A percentile compares a stretch with the other conserved stretches of the same genome.
These are phyloP conservation scores for Suhomyces vadensis DNA, from an alignment of 805 yeast genomes.

Conservation along the genomic window DNA sequence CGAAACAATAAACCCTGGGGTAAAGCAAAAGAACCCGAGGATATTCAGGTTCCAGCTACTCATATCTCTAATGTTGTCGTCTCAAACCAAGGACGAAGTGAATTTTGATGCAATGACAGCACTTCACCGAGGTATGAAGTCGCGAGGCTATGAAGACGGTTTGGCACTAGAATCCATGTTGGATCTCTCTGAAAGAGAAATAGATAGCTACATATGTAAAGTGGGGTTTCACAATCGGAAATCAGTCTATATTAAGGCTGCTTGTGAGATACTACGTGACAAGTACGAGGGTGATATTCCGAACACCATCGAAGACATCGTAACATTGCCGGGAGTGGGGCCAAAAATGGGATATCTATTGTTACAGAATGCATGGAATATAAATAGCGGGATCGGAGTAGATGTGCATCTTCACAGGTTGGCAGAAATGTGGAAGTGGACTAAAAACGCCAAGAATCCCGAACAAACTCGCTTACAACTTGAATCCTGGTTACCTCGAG, in stretches of 20 bases:
- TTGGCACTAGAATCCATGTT: constrained; percentile 56
- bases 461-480: constrained; percentile 70
- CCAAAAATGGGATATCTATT: constrained; percentile 91
- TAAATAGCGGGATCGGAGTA: constrained; percentile 84
- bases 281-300: constrained; percentile 72
- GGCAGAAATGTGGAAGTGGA: constrained; percentile 83
- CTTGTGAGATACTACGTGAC: constrained; percentile 54
- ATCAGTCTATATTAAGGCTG: constrained; percentile 64
- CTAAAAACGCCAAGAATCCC: constrained; percentile 56
- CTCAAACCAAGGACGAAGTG: constrained; percentile 90
- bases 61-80: constrained; percentile 79
- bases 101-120: constrained; percentile 70
- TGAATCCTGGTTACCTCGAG: constrained; percentile 71
- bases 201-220: constrained; percentile 67
- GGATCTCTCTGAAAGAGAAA: constrained; percentile 50
- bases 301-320: constrained; percentile 60
- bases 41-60: constrained; percentile 69
- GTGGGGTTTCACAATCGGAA: constrained; percentile 89
- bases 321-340: constrained; percentile 85
- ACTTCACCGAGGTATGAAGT: constrained; percentile 50
- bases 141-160: constrained; percentile 48
- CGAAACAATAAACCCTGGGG: constrained; percentile 38
- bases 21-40: constrained; percentile 35
- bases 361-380: constrained; percentile 79
- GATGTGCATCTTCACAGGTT: constrained; percentile 88